Base-by-base conservation (phyloP, 2,329 filamentous ascomycete genomes). In the Sclerotinia minor region DNA sequence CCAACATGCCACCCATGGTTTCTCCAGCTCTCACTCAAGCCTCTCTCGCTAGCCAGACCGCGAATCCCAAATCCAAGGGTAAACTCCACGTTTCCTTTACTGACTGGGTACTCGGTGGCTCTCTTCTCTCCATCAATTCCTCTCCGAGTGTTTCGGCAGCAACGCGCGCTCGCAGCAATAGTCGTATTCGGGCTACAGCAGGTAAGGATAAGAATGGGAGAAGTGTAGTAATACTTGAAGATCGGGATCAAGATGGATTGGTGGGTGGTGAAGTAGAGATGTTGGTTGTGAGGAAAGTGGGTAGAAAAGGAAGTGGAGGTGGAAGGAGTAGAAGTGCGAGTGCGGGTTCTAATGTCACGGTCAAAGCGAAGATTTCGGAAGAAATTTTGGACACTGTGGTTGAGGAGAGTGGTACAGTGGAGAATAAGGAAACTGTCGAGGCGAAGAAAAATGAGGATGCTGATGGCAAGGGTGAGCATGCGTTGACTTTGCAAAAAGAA, bases 71-170 rank as follows among this genome's bases (percentile, higher is more conserved):
- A 64, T 61, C 47, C 24, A 67, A 72, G 58, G 64, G 67, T 21
- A 74, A 72, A 52, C 58, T 75, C 11, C 67, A 69, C 17, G n/a
- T 75, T 47, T 75, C 73, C 41, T 72, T 76, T 49, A 72, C 72
- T n/a, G 74, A 71, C 55, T 76, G 75, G 75, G 65, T 74, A 4
- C 67, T 75, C 15, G 74, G 75, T 21, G 74, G 75, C 52, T 69
- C 71, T 3, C 68, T 76, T n/a, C 32, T 74, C 47, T 70, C 69
- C 13, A 44, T 68, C 5, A 59, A 41, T 11, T 65, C 68, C 1
- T 44, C 60, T 17, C 52, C 64, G 9, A 50, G 32, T 26, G 24
- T 24, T 66, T 5, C 49, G 1, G 38, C 47, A 21, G 44, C 41
- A 8, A 50, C 58, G 5, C 38, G 24, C 65, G 52, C 32, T 44